Conservation (phyloP, 2,329 filamentous ascomycete species). For the Bipolaris gigantea region DNA sequence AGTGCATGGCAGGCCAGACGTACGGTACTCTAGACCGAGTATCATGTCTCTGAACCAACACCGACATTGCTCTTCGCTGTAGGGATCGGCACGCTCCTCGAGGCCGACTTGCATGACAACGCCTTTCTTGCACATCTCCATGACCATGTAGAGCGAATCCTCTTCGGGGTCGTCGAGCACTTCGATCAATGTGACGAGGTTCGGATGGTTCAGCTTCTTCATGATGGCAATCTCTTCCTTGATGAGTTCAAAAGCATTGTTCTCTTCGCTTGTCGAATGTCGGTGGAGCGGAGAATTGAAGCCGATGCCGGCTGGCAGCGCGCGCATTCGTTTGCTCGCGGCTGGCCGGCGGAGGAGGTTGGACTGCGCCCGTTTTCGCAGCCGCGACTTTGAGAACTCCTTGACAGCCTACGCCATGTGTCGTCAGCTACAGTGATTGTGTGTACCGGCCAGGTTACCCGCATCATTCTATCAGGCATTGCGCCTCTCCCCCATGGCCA, state of each 20-base stretch:
- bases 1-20: slow-evolving; percentile 40
- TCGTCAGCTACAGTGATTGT: slow-evolving; percentile 34
- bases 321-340: slow-evolving; percentile 55
- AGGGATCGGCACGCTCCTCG: slow-evolving; percentile 80
- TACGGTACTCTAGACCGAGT: slow-evolving; percentile 88
- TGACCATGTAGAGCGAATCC: slow-evolving; percentile 96
- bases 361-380: slow-evolving; percentile 88
- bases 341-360: slow-evolving; percentile 74
- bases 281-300: slow-evolving; percentile 68
- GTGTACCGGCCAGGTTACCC: slow-evolving; percentile 23
- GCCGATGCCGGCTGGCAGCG: slow-evolving; percentile 55
- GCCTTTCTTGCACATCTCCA: slow-evolving; percentile 98
- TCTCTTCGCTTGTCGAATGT: slow-evolving; percentile 59
- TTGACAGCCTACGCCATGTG: slow-evolving; percentile 74
- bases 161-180: slow-evolving; percentile 94
- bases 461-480: slow-evolving; percentile 22
- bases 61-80: slow-evolving; percentile 78
- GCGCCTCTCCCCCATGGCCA: slow-evolving; percentile 3
- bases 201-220: slow-evolving; percentile 96
- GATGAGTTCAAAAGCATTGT: slow-evolving; percentile 81
- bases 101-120: slow-evolving; percentile 95
- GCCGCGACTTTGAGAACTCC: slow-evolving; percentile 90
- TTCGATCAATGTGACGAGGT: slow-evolving; percentile 90
- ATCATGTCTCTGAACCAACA: slow-evolving; percentile 95
- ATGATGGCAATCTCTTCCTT: slow-evolving; percentile 97